Evolutionary conservation across 2,329 filamentous ascomycete species (phyloP).

Genomic region (Blumeria graminis): DNA sequence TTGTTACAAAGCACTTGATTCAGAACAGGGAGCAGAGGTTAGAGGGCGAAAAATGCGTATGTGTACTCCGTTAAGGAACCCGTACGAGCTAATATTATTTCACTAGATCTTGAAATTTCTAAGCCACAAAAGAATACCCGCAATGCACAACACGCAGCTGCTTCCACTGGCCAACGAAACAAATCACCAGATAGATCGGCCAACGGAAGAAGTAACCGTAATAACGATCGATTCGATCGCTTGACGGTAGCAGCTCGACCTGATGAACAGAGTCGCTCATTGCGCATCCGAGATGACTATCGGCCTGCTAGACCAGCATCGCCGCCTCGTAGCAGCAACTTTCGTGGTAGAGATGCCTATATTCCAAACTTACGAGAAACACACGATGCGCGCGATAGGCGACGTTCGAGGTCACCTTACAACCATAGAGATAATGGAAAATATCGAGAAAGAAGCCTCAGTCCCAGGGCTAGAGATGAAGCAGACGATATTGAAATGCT

Average conservation of each 20-base stretch:
- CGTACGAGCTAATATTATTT: background rate
- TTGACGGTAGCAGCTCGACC: conserved; percentile 11
- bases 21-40: conserved; percentile 58
- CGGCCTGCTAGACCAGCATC: conserved; percentile 35
- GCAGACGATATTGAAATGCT: conserved; percentile 39
- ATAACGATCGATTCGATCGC: conserved; percentile 18
- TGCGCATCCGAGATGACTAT: conserved; percentile 37
- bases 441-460: conserved; percentile 47
- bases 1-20: conserved; percentile 49
- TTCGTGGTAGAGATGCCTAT: conserved; percentile 41
- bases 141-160: conserved; percentile 21
- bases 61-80: conserved; percentile 14
- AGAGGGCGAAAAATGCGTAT: conserved; percentile 84
- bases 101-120: conserved; percentile 63
- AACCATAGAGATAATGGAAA: conserved; percentile 22
- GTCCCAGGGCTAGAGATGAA: conserved; percentile 30
- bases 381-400: conserved; percentile 18
- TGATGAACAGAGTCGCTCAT: conserved; percentile 19
- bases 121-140: conserved; percentile 63
- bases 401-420: conserved; percentile 43
- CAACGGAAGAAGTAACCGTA: conserved; percentile 19
- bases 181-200: conserved; percentile 35
- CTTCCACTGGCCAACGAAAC: conserved; percentile 19
- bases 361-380: conserved; percentile 13
- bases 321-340: conserved; percentile 26